Base-by-base conservation (phyloP, 2,329 filamentous ascomycete genomes). In the Aspergillus costaricaensis region DNA sequence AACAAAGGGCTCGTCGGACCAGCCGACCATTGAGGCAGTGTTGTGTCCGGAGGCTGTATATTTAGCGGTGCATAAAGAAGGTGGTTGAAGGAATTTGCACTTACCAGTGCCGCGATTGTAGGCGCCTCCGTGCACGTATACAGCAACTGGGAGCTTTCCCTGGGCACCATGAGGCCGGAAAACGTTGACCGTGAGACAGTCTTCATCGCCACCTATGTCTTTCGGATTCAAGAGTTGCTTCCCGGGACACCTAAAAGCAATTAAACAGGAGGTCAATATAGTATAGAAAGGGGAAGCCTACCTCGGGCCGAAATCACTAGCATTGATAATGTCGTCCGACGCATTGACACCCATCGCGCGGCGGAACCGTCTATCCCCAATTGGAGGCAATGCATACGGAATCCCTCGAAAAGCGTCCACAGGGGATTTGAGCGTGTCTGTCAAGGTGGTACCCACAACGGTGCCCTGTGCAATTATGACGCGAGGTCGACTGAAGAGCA, bases 21-120 rank as follows among this genome's bases (percentile, higher is more conserved):
- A 88, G 5, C 83, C 80, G 14, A 88, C 83, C 74, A 90, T 85
- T 38, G 83, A 84, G 0, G 81, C 82, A 63, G 88, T 84, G 68
- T 90, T 82, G 59, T 88, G 81, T 67, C 76, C 77, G 58, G 65
- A 51, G 23, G 50, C 62, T 38, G 17, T 15, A 6, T 15, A 8
- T n/a, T 62, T 17, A 60, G 57, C 41, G 32, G 5, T 36, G 12
- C 12, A 14, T 19, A 1, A 5, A 17, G 21, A 21, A 27, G 25
- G 25, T 27, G 6, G 2, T 27, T 27, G 2, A 8, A 27, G 25
- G 25, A 7, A 27, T 27, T 27, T 27, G 25, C 25, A n/a, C 55
- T 9, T 59, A 63, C 69, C 72, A 4, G 67, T 62, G 1, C 74
- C 70, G 51, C 65, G 67, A 66, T 74, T 77, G 55, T 78, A 75